These are phyloP conservation scores for Dillenia suffruticosa DNA, from an alignment of 164 flowering plant species.

Conservation along the genomic window DNA sequence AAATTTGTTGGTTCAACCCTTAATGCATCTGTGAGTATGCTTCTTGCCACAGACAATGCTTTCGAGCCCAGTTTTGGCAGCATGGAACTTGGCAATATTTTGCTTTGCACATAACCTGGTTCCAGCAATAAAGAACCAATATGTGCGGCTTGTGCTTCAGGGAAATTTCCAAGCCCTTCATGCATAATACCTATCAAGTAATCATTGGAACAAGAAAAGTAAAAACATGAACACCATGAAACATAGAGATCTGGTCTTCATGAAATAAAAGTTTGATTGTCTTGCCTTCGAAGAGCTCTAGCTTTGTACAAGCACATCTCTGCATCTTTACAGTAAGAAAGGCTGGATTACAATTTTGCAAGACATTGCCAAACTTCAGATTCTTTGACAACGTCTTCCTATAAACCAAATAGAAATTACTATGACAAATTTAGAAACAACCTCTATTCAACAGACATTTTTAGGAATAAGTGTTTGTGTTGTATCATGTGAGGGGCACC, in stretches of 20 bases:
- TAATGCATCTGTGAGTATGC: conserved; percentile 83
- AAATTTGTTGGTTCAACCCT: conserved; percentile 84
- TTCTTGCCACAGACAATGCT: conserved; percentile 69
- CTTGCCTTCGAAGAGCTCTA: conserved; percentile 69
- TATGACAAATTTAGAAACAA: too few relatives aligned
- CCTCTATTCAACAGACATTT: too few relatives aligned
- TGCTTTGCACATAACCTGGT: conserved; percentile 59
- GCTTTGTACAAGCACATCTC: conserved; percentile 88
- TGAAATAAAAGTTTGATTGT: not conserved
- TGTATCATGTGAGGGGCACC: too few relatives aligned
- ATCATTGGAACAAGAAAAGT: too few relatives aligned
- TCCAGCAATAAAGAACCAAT: conserved; percentile 52
- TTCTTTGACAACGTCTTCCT: conserved; percentile 63
- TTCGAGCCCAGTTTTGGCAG: conserved; percentile 48
- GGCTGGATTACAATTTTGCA: conserved; percentile 77
- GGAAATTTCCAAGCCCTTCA: conserved; percentile 48
- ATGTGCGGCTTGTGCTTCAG: conserved; percentile 52
- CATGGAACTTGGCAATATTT: conserved; percentile 53
- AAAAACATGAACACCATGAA: too few relatives aligned
- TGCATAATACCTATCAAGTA: conserved; percentile 45
- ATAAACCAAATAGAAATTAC: too few relatives aligned
- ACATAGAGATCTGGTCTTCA: too few relatives aligned
- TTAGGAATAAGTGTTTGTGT: too few relatives aligned
- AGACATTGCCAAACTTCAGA: conserved; percentile 95
- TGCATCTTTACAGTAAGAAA: conserved; percentile 90